These are phyloP conservation scores for Isabelozyma gotoi DNA, from an alignment of 805 yeast genomes.

Conservation along the genomic window DNA sequence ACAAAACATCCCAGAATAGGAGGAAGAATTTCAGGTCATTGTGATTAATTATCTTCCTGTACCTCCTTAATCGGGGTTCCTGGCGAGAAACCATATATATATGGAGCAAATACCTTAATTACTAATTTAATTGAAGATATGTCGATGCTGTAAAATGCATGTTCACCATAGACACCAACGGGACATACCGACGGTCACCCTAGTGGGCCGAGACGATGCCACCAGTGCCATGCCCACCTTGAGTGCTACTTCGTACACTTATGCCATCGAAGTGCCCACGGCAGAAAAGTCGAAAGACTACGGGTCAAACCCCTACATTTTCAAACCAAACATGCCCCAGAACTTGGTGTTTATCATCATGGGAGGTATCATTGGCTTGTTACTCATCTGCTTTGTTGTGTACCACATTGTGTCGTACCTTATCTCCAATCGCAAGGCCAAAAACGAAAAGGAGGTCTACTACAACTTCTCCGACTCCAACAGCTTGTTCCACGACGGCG, in stretches of 20 bases:
- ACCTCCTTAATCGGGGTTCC: no score
- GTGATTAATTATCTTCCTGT: no score
- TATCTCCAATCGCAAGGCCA: constrained; percentile 24
- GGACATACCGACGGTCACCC: background rate
- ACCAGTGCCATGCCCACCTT: constrained; percentile 1
- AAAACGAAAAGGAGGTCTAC: constrained; percentile 33
- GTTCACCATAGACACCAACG: background rate
- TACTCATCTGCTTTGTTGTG: constrained; percentile 14
- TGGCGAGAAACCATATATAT: no score
- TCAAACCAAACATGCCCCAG: constrained; percentile 20
- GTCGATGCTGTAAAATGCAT: background rate
- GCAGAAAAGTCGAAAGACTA: constrained; percentile 14
- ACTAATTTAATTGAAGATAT: background rate
- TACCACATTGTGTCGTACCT: constrained; percentile 21
- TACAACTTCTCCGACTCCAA: constrained; percentile 7
- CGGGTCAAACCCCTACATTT: constrained; percentile 30
- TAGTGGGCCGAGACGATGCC: background rate
- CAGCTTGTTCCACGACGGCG: background rate
- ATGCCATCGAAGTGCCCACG: constrained; percentile 8
- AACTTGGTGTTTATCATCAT: constrained; percentile 45
- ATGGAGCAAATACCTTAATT: background rate
- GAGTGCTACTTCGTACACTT: constrained; percentile 4
- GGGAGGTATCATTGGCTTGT: constrained; percentile 31
- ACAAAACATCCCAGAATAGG: background rate
- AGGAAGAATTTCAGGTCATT: background rate